These are phyloP conservation scores for Sarocladium brachiariae DNA, from an alignment of 2,329 filamentous ascomycete genomes.

Conservation along the genomic window DNA sequence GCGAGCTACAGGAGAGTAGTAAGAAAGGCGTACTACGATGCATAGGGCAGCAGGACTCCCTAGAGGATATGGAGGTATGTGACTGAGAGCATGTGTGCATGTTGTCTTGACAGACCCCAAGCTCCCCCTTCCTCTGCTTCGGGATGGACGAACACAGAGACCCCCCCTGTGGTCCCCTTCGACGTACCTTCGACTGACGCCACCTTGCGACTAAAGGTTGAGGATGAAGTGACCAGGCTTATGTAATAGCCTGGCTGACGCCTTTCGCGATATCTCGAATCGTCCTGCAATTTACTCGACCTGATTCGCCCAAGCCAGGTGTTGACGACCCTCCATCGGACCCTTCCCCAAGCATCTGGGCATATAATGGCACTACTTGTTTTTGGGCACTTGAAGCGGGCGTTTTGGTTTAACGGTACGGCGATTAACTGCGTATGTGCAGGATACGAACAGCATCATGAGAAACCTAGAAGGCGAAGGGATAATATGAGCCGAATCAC, in stretches of 20 bases:
- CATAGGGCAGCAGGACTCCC: conserved; percentile 92
- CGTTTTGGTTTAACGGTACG: conserved; percentile 9
- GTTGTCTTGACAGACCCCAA: neutral
- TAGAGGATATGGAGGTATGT: conserved; percentile 99
- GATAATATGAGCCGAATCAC: conserved; percentile 25
- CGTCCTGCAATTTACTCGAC: neutral
- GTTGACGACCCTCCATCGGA: neutral
- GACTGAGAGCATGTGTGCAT: neutral
- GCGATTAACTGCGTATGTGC: conserved; percentile 14
- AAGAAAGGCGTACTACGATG: conserved; percentile 98
- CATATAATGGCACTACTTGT: neutral
- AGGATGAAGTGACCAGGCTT: conserved; percentile 85
- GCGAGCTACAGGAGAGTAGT: conserved; percentile 97
- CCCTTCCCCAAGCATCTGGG: neutral
- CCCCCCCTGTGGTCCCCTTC: neutral
- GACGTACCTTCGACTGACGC: conserved; percentile 11
- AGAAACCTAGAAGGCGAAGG: conserved; percentile 32
- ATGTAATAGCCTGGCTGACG: conserved; percentile 50
- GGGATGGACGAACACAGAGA: neutral
- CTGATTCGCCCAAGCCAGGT: neutral
- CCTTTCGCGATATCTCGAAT: no score
- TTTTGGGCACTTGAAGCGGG: conserved; percentile 3
- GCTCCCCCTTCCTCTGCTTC: no score
- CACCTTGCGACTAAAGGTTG: conserved; percentile 51
- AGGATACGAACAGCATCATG: conserved; percentile 29